Evolutionary conservation across 2,329 filamentous ascomycete genomes (phyloP).

Genomic region (Talaromyces verruculosus): DNA sequence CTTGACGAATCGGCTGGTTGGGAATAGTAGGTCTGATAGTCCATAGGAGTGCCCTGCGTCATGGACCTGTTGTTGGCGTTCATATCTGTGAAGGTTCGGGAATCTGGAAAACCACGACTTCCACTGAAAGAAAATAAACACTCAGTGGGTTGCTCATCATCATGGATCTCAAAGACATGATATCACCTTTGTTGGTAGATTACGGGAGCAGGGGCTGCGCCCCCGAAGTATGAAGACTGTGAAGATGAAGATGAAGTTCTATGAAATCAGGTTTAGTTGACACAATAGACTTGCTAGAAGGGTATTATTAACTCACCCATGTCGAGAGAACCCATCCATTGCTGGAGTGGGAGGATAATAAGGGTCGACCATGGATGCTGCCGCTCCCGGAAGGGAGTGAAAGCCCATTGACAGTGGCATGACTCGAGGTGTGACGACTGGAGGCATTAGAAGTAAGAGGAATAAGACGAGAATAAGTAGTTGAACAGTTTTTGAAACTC

Average conservation of each 20-base stretch:
- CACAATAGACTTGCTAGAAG: not conserved
- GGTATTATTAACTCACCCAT: conserved; percentile 33
- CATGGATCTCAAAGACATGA: not conserved
- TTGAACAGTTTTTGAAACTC: not conserved
- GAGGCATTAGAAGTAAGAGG: conserved; percentile 32
- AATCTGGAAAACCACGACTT: conserved; percentile 34
- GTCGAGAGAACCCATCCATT: conserved; percentile 35
- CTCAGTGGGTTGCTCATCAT: conserved; percentile 23
- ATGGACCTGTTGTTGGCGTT: conserved; percentile 29
- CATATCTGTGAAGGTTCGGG: conserved; percentile 31
- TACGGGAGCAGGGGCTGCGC: conserved; percentile 31
- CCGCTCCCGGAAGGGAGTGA: conserved; percentile 33
- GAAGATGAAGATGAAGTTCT: conserved; percentile 24
- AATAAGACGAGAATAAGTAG: not conserved
- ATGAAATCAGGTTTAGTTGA: not conserved
- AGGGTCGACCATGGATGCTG: conserved; percentile 31
- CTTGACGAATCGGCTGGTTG: conserved; percentile 29
- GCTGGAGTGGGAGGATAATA: conserved; percentile 33
- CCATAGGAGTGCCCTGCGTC: conserved; percentile 31
- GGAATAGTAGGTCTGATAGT: conserved; percentile 34
- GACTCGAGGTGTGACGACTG: conserved; percentile 30
- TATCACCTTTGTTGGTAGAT: conserved; percentile 42
- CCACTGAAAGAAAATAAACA: conserved; percentile 28
- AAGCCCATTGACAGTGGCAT: conserved; percentile 35
- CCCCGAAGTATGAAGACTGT: conserved; percentile 32